Conservation (phyloP, 1,284 basidiomycete species). For the Polyporus tsugae region DNA sequence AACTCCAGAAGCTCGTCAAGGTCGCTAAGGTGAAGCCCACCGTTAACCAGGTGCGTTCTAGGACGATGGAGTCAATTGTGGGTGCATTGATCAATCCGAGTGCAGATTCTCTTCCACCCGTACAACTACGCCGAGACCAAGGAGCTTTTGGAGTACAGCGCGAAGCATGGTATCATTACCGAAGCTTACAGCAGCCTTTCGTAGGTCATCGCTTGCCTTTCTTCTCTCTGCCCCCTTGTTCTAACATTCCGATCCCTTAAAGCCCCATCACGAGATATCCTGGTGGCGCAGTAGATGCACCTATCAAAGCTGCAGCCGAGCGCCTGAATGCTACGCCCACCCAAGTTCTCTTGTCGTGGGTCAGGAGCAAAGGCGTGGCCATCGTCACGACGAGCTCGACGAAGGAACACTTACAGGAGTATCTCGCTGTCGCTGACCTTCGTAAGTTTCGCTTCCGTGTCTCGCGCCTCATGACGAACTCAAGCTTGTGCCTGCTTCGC, state of each 20-base stretch:
- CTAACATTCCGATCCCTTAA: not conserved
- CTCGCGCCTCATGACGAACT: not conserved
- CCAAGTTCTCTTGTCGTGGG: slow-evolving; percentile 77
- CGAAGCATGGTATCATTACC: slow-evolving; percentile 65
- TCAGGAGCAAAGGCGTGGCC: slow-evolving; percentile 69
- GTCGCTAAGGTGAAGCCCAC: slow-evolving; percentile 68
- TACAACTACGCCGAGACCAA: slow-evolving; percentile 68
- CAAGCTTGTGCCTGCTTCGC: not conserved
- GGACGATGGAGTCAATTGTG: too few relatives aligned
- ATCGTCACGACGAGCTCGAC: slow-evolving; percentile 78
- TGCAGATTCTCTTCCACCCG: slow-evolving; percentile 71
- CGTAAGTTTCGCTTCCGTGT: slow-evolving; percentile 45
- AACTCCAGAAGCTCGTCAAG: slow-evolving; percentile 63
- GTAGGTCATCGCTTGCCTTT: slow-evolving; percentile 43
- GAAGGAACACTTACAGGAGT: slow-evolving; percentile 69
- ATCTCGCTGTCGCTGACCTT: slow-evolving; percentile 69
- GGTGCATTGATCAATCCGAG: too few relatives aligned
- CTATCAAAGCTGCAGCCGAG: slow-evolving; percentile 63
- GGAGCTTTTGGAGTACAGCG: slow-evolving; percentile 64
- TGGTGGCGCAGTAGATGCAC: slow-evolving; percentile 57
- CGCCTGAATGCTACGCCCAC: slow-evolving; percentile 64
- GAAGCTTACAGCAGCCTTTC: slow-evolving; percentile 77
- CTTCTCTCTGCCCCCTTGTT: not conserved
- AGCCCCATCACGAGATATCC: slow-evolving; percentile 31
- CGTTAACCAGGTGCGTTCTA: slow-evolving; percentile 67